Percentiles rank a stretch among this genome's conserved stretches.
phyloP scores from a whole-genome alignment of 352 stramenopile species.

The Globisporangium cederbergense region DNA sequence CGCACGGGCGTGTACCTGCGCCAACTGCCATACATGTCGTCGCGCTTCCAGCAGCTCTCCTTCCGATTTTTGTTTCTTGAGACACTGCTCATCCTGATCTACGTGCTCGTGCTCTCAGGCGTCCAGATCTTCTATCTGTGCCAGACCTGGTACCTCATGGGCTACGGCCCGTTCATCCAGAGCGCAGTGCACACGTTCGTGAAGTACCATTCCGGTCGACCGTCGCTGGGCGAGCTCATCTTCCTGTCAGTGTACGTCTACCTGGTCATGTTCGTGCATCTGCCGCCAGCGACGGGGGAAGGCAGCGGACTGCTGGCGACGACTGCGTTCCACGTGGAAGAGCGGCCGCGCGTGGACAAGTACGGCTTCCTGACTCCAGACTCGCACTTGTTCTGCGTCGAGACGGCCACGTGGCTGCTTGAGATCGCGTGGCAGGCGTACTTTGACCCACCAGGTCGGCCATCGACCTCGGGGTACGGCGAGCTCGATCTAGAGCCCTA shows the following conservation, averaged over 20 bases:
- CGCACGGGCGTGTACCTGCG: conserved; percentile 60
- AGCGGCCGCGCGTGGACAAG: conserved; percentile 51
- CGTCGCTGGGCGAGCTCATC: conserved; percentile 65
- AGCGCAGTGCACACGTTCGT: conserved; percentile 65
- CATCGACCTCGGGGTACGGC: conserved; percentile 74
- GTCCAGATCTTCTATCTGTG: conserved; percentile 63
- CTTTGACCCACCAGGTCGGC: conserved; percentile 75
- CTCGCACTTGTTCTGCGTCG: conserved; percentile 84
- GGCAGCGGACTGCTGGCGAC: conserved; percentile 49
- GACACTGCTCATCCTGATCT: conserved; percentile 70
- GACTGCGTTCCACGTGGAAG: conserved; percentile 73
- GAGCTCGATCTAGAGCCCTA: conserved; percentile 65
- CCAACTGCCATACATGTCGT: conserved; percentile 78
- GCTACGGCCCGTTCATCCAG: conserved; percentile 67
- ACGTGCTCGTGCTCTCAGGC: conserved; percentile 63
- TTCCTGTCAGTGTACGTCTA: conserved; percentile 85
- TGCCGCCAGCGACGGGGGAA: conserved; percentile 50
- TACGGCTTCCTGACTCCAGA: conserved; percentile 66
- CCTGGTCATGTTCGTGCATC: conserved; percentile 80
- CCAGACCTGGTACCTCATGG: conserved; percentile 64
- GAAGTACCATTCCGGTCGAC: conserved; percentile 45
- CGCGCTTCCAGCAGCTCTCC: conserved; percentile 83
- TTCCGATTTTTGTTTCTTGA: conserved; percentile 83
- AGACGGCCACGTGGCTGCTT: conserved; percentile 78
- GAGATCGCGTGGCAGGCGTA: conserved; percentile 87